A percentile compares a stretch with the other conserved stretches of the same genome.
Evolutionary conservation across 257 asterid genomes (phyloP).

Genomic region (Ehretia macrophylla): DNA sequence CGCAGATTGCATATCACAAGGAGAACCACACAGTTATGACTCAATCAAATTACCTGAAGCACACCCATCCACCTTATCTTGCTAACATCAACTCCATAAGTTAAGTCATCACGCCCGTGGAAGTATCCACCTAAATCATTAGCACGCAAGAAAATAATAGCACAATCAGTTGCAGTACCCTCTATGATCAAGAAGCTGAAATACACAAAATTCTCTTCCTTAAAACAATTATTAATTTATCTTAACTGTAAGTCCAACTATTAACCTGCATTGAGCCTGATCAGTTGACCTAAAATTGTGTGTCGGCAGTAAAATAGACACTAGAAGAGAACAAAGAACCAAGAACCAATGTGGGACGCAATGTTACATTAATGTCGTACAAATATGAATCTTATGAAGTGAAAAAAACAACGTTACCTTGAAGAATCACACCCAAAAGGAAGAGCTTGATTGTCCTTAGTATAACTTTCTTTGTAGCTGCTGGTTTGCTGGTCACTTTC

Average conservation of each 20-base stretch:
- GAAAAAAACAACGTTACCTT: conserved; percentile 43
- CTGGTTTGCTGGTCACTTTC: conserved; percentile 53
- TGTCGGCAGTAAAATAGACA: not conserved
- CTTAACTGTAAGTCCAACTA: not conserved
- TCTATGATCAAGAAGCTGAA: not conserved
- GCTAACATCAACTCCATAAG: conserved; percentile 76
- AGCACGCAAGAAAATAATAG: not conserved
- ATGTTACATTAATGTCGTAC: not conserved
- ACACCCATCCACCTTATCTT: conserved; percentile 84
- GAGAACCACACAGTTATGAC: too few relatives aligned
- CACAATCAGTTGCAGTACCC: not conserved
- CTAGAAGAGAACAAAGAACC: not conserved
- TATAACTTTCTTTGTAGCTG: conserved; percentile 70
- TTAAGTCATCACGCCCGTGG: conserved; percentile 65
- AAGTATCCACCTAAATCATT: conserved; percentile 70
- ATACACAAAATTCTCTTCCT: not conserved
- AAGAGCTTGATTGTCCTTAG: conserved; percentile 64
- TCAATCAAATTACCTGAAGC: conserved; percentile 60
- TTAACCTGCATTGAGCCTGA: not conserved
- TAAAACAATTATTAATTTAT: too few relatives aligned
- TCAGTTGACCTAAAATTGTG: too few relatives aligned
- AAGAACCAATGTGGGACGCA: not conserved
- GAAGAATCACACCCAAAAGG: conserved; percentile 72
- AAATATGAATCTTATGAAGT: too few relatives aligned
- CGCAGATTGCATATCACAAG: too few relatives aligned